Conservation (phyloP, 305 asterid genomes). For the Fraxinus sp. region DNA sequence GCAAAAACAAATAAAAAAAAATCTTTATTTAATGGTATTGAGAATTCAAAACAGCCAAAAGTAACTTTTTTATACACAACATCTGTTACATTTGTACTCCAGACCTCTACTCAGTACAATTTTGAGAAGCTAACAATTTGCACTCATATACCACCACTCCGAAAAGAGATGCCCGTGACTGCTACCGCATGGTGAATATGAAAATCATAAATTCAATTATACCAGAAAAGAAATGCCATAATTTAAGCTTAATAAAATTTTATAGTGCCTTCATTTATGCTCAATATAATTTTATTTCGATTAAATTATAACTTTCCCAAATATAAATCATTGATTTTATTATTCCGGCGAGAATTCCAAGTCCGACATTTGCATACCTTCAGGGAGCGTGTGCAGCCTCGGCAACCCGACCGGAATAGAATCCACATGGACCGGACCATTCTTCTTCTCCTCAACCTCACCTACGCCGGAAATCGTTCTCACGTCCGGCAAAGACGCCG, state of each 20-base stretch:
- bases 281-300: neutral
- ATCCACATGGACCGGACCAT: constrained; percentile 56
- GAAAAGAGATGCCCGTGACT: neutral
- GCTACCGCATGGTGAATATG: constrained; percentile 13
- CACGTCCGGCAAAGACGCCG: constrained; percentile 83
- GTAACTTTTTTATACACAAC: neutral
- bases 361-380: constrained; percentile 57
- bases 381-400: constrained; percentile 71
- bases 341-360: constrained; percentile 28
- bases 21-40: neutral
- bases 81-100: neutral
- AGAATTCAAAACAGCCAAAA: neutral
- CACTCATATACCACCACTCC: neutral
- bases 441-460: constrained; percentile 50
- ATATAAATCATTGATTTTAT: neutral
- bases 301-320: neutral
- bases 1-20: neutral
- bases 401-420: constrained; percentile 81
- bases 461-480: constrained; percentile 47
- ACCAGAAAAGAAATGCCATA: neutral
- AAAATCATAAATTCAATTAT: constrained; percentile 1
- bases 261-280: neutral
- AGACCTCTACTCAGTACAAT: neutral
- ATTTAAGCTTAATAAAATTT: constrained; percentile 5
- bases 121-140: neutral